Evolutionary conservation across 2,329 filamentous ascomycete species (phyloP), one percentile per base, ranked within the genome.

Genomic region (Diaporthe sp.): DNA sequence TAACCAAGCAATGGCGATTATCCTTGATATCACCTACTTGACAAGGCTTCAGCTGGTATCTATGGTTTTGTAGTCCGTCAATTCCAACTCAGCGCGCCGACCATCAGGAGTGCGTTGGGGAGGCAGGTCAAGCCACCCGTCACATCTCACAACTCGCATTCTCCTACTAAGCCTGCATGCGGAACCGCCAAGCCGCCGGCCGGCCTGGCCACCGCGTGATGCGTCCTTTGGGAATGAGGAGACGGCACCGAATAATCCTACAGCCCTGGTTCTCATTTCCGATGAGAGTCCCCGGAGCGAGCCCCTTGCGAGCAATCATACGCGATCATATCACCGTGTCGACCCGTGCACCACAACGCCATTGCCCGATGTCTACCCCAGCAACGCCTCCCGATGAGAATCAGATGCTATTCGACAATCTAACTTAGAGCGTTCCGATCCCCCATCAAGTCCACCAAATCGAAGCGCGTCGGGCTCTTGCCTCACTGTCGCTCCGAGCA

Each of bases 321-420:
- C 74, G 74, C 71, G 39, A 72, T 72, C 69, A 74, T 68, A 74
- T 71, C 72, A 75, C 74, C 74, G 27, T 42, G 68, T 73, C 72
- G 37, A 68, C 71, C 74, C 63, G 25, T 73, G 61, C 71, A 73
- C 74, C 74, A 44, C 50, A 73, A 70, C 59, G 61, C 74, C 74
- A 65, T 35, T 51, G 72, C 74, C 77, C 77, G 68, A 78, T 55
- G 72, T 77, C 79, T 69, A 47, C 77, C 78, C 77, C 75, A 77
- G 78, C 75, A 77, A 77, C 78, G 79, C 79, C 78, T 75, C 79
- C 82, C 79, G 77, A 76, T 77, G 78, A 81, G 81, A 83, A 81
- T 82, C 80, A 82, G 78, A 82, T 86, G 81, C 84, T 83, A 85
- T 84, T 85, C 79, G 81, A 81, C 84, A 84, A 81, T 85, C 82